phyloP scores from a whole-genome alignment of 2,329 filamentous ascomycete genomes.

The Aspergillus sp. region DNA sequence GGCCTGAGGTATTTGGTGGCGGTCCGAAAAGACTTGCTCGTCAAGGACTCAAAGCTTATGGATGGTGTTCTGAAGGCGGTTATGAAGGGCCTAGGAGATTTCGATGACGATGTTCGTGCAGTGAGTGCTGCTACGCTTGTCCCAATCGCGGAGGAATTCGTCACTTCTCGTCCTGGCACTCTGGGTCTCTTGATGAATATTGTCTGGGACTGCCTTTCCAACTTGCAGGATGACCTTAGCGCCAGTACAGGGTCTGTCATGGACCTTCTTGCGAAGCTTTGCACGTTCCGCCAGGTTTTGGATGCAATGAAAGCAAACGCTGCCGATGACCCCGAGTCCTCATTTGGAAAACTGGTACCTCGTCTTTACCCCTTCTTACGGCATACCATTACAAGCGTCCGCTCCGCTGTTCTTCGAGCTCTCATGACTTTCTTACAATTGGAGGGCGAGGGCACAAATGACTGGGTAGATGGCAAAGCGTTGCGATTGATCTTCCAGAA shows the following conservation, averaged over 20 bases:
- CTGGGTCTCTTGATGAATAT: conserved; percentile 83
- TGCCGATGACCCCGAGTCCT: conserved; percentile 74
- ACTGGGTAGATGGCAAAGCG: conserved; percentile 88
- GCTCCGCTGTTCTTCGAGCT: conserved; percentile 86
- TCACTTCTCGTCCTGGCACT: conserved; percentile 72
- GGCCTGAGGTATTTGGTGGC: conserved; percentile 92
- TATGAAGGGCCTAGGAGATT: conserved; percentile 88
- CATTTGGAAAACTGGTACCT: conserved; percentile 87
- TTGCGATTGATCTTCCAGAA: conserved; percentile 92
- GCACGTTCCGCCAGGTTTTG: conserved; percentile 87
- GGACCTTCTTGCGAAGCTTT: conserved; percentile 93
- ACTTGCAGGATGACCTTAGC: conserved; percentile 93
- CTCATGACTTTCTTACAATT: conserved; percentile 89
- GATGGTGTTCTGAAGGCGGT: conserved; percentile 89
- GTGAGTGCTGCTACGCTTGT: conserved; percentile 97
- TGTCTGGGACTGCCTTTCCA: conserved; percentile 95
- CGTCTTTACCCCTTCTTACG: conserved; percentile 92
- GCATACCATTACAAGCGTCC: conserved; percentile 94
- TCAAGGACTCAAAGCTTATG: conserved; percentile 78
- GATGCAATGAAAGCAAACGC: conserved; percentile 92
- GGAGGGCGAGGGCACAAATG: conserved; percentile 70
- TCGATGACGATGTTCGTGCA: conserved; percentile 91
- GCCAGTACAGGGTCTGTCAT: conserved; percentile 97
- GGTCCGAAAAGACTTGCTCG: conserved; percentile 83
- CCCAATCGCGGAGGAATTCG: conserved; percentile 92